These are phyloP conservation scores for Backusella luteola DNA, from an alignment of 192 early-diverging fungal species.

Conservation along the genomic window DNA sequence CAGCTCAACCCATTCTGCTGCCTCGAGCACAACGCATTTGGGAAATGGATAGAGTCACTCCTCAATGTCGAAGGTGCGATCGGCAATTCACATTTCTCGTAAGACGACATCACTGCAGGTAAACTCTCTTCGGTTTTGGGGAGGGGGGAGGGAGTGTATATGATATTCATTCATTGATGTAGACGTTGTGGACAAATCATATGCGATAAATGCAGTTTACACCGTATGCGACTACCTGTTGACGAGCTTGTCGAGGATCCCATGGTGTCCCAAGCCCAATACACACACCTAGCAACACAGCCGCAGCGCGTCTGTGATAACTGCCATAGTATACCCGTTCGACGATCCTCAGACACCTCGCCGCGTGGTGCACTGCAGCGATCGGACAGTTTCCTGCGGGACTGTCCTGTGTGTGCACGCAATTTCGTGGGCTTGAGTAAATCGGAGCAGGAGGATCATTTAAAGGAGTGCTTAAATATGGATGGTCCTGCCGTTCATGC, in stretches of 20 bases:
- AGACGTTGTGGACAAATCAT: conserved; percentile 85
- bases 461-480: conserved; percentile 58
- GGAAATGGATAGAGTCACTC: conserved; percentile 75
- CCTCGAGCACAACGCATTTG: conserved; percentile 43
- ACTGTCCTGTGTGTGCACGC: conserved; percentile 71
- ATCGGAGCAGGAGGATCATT: conserved; percentile 57
- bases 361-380: not conserved
- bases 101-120: conserved; percentile 81
- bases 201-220: conserved; percentile 77
- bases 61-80: conserved; percentile 65
- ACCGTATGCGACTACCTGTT: conserved; percentile 51
- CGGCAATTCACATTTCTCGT: conserved; percentile 75
- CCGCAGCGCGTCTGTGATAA: conserved; percentile 24
- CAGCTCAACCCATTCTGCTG: not conserved
- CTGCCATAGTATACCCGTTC: conserved; percentile 3
- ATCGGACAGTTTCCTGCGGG: conserved; percentile 48
- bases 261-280: conserved; percentile 8
- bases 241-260: conserved; percentile 47
- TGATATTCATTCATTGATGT: not conserved
- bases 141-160: no score
- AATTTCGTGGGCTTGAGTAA: conserved; percentile 28
- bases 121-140: not conserved
- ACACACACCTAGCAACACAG: conserved; percentile 12
- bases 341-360: not conserved
- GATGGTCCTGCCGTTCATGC: conserved; percentile 46